Base-by-base conservation (phyloP, 2,329 filamentous ascomycete species). In the Monosporascus cannonballus region DNA sequence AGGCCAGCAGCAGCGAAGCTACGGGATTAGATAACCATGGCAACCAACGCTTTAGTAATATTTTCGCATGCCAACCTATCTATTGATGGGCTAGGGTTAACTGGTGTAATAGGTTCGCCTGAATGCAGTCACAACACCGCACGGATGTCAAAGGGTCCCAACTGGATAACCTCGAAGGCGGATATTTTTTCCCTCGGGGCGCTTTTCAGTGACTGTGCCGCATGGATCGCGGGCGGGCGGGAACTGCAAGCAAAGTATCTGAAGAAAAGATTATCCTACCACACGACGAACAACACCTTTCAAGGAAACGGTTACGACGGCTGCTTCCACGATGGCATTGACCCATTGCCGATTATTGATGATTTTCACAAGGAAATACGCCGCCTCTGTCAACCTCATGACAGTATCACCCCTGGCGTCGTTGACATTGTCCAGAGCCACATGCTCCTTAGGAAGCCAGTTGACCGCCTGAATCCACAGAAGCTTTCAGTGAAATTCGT, bases 141-240 rank as follows among this genome's bases (percentile, higher is more conserved):
- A 7, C 52, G 54, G 48, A 54, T 24, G 37, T 46, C 52, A 25
- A 53, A 45, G 20, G 42, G 44, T 18, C 47, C 46, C 6, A 51
- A 53, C 14, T 50, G 34, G 34, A 54, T 57, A 18, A 56, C 47
- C 37, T 51, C 49, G 6, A 48, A 50, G 47, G 56, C 56, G 18
- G 59, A 56, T 38, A 57, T 59, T 17, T 61, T 59, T 47, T 56
- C 57, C 2, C 45, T 58, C 7, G 57, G 57, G 3, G 53, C 56
- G 3, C 51, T 59, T 15, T 30, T 59, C 8, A 58, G 57, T 17
- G 56, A 56, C 15, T 49, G 47, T 18, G 57, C 52, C 24, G 56
- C 54, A 8, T 59, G 57, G 57, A 30, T 58, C 8, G 53, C 47
- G 15, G 54, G 54, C 1, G 59, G 59, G 8, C 14, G 11, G 6